phyloP scores from a whole-genome alignment of 169 alveolate species.

The Plasmodium billcollinsi region DNA sequence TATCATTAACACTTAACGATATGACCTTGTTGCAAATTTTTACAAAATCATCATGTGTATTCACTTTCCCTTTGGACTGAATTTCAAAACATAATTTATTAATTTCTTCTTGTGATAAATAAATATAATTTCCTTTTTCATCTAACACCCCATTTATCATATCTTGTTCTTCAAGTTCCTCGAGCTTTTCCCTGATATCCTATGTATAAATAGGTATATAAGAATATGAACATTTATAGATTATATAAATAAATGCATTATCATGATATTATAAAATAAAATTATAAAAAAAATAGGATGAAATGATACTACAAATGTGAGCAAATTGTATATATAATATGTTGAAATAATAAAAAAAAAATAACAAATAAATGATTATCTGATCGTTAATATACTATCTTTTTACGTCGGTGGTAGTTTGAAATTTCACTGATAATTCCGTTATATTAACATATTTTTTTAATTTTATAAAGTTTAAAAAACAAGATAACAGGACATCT shows the following conservation, averaged over 20 bases:
- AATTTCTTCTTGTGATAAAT: slow-evolving; percentile 72
- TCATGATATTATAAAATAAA: background rate
- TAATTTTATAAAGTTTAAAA: slow-evolving; percentile 51
- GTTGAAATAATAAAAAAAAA: too few species aligned
- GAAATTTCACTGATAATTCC: slow-evolving; percentile 56
- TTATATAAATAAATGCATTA: background rate
- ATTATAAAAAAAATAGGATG: background rate
- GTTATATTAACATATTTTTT: slow-evolving; percentile 64
- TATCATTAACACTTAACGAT: slow-evolving; percentile 60
- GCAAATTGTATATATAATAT: too few species aligned
- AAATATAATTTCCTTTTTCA: slow-evolving; percentile 61
- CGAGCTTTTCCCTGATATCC: slow-evolving; percentile 56
- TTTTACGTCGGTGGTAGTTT: slow-evolving; percentile 59
- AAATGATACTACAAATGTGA: too few species aligned
- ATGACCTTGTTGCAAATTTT: slow-evolving; percentile 57
- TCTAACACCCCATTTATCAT: slow-evolving; percentile 74
- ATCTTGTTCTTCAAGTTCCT: slow-evolving; percentile 63
- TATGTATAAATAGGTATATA: background rate
- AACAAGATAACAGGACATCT: slow-evolving; percentile 51
- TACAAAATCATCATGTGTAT: slow-evolving; percentile 69
- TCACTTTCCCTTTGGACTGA: slow-evolving; percentile 38
- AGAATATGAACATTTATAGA: background rate
- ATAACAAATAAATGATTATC: too few species aligned
- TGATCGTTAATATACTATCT: background rate
- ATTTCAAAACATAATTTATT: slow-evolving; percentile 56